Evolutionary conservation across 208 protist species (phyloP).

Genomic region (Leishmania mexicana): DNA sequence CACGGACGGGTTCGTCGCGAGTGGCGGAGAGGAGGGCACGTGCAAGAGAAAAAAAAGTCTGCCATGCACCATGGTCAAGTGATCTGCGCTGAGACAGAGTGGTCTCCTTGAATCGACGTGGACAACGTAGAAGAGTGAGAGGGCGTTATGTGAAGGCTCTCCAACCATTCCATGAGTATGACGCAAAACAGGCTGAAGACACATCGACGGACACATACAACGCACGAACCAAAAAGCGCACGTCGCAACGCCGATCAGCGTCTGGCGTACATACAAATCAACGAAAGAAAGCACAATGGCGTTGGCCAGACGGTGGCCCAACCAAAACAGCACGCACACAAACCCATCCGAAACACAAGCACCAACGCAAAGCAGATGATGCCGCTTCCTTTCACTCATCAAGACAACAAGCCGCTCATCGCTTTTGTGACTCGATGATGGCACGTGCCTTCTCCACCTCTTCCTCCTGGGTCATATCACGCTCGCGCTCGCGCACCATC

Average conservation of each 20-base stretch:
- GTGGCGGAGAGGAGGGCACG: not conserved
- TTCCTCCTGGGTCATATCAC: conserved; percentile 67
- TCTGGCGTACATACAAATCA: not conserved
- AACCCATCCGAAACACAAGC: not conserved
- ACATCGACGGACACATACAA: not conserved
- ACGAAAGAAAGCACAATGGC: not conserved
- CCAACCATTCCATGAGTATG: not conserved
- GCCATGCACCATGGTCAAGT: not conserved
- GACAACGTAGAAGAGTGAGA: not conserved
- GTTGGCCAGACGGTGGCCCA: not conserved
- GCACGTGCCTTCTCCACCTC: conserved; percentile 60
- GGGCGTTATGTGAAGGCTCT: not conserved
- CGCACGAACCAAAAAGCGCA: not conserved
- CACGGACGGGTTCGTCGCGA: not conserved
- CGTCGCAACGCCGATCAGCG: not conserved
- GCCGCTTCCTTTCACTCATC: not conserved
- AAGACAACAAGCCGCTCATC: not conserved
- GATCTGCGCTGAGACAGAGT: not conserved
- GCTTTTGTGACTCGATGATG: conserved; percentile 70
- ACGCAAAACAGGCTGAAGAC: not conserved
- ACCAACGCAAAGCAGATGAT: not conserved
- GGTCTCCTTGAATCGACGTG: not conserved
- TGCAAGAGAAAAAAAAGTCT: not conserved
- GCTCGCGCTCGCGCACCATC: conserved; percentile 90
- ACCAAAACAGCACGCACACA: too few species aligned